Evolutionary conservation across 176 grass and related monocot genomes (phyloP), one percentile per base, ranked within the genome.

Genomic region (Pontederia crassipes): DNA sequence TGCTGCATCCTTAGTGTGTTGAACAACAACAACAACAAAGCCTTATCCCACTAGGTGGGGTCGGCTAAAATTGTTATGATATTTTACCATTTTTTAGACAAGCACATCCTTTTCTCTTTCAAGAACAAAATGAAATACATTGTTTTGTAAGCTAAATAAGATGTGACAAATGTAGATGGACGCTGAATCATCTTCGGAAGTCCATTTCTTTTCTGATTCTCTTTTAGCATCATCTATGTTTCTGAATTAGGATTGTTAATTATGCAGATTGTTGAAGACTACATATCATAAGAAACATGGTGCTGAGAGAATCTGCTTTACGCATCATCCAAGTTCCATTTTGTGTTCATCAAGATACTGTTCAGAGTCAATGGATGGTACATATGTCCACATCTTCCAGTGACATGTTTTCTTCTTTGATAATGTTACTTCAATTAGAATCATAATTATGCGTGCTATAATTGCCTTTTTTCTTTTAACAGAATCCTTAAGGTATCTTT

Each of bases 231-330:
- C n/a, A 29, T 47, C 8, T 66, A 14, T 77, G 67, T 71, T 60
- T 26, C 40, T 12, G 72, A 61, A 1, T 84, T 47, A 50, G 59
- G 74, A 10, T 26, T 66, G 16, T 54, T 72, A 35, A 48, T 63
- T 70, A 9, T 75, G 67, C 67, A 98, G 93, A 74, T 75, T 88
- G 54, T 58, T 80, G 65, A 98, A 98, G 81, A 92, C 79, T 53
- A 98, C 93, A 67, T 88, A 92, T 81, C 93, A 98, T 72, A 98
- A 82, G 65, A 98, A 88, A 59, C 93, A 98, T 58, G 93, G 93
- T 58, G 81, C 84, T 76, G 93, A 89, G 49, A 84, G 61, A 69
- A 59, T 92, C 54, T 92, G 93, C 77, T 98, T 98, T 68, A 98
- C 77, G 28, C 93, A 98, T 69, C 93, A 98, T 67, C 87, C 93